A percentile compares a stretch with the other conserved stretches of the same genome.
These are phyloP conservation scores for Daldinia vernicosa DNA, from an alignment of 495 filamentous ascomycete genomes.

Conservation along the genomic window DNA sequence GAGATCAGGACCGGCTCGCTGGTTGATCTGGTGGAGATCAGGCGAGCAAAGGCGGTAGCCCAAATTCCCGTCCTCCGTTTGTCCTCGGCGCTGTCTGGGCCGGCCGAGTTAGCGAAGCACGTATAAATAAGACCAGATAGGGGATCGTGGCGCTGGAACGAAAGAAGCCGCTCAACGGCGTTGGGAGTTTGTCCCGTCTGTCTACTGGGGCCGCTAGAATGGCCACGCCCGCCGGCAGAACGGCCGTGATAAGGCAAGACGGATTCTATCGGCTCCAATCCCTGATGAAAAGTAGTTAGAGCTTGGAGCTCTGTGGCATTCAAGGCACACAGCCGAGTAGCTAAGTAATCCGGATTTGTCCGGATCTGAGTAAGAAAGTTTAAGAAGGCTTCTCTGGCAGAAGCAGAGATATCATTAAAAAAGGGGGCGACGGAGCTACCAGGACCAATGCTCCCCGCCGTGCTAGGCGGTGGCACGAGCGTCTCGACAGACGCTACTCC, in stretches of 20 bases:
- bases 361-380: constrained; percentile 83
- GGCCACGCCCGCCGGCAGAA: constrained; percentile 59
- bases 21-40: constrained; percentile 66
- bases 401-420: constrained; percentile 79
- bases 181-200: constrained; percentile 61
- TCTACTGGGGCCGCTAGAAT: constrained; percentile 52
- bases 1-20: constrained; percentile 72
- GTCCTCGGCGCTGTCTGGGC: constrained; percentile 79
- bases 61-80: constrained; percentile 79
- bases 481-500: constrained; percentile 58
- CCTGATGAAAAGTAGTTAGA: constrained; percentile 76
- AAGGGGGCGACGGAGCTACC: constrained; percentile 70
- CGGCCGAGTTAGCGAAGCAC: constrained; percentile 85
- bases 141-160: constrained; percentile 88
- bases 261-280: constrained; percentile 80
- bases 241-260: constrained; percentile 76
- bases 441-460: constrained; percentile 48
- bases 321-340: constrained; percentile 77
- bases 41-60: constrained; percentile 85
- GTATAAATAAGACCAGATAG: constrained; percentile 87
- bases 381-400: constrained; percentile 77
- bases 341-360: constrained; percentile 85
- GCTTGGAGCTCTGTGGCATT: constrained; percentile 76
- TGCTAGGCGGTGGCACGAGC: constrained; percentile 51
- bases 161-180: constrained; percentile 75